Conservation (phyloP, 768 basidiomycete species). For the Daedaleopsis sinensis region DNA sequence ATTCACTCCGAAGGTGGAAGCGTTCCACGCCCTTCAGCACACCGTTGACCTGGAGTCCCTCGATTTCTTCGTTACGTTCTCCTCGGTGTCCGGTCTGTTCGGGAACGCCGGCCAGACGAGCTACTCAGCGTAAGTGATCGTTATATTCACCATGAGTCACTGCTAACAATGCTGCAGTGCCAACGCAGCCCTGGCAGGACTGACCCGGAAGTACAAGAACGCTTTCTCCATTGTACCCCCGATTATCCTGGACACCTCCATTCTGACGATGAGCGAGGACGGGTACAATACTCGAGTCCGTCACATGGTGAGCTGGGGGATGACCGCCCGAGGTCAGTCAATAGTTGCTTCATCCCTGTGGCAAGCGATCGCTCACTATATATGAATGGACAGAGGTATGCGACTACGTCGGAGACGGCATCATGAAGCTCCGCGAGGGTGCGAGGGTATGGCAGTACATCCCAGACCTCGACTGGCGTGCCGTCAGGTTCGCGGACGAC, state of each 20-base stretch:
- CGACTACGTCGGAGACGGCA: constrained; percentile 35
- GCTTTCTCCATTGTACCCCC: constrained; percentile 3
- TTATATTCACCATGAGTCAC: too few relatives aligned
- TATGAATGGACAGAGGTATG: constrained; percentile 24
- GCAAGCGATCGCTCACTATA: too few relatives aligned
- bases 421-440: constrained; percentile 28
- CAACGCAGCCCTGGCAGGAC: constrained; percentile 8
- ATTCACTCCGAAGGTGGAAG: constrained; percentile 11
- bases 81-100: constrained; percentile 21
- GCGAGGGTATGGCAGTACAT: constrained; percentile 29
- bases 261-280: not conserved
- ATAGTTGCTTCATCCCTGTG: too few relatives aligned
- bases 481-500: not conserved
- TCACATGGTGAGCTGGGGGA: not conserved
- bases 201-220: constrained; percentile 8
- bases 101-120: constrained; percentile 21
- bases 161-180: constrained; percentile 1
- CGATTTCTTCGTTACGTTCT: constrained; percentile 25
- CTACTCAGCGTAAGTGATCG: constrained; percentile 16
- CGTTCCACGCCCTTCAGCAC: constrained; percentile 9
- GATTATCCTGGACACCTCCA: constrained; percentile 1
- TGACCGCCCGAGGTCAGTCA: not conserved
- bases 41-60: constrained; percentile 6
- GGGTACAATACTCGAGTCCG: not conserved
- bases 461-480: constrained; percentile 36